Percentiles rank a stretch among this genome's conserved stretches.
Evolutionary conservation across 2,329 filamentous ascomycete genomes (phyloP).

Genomic region (Trichoderma harzianum): DNA sequence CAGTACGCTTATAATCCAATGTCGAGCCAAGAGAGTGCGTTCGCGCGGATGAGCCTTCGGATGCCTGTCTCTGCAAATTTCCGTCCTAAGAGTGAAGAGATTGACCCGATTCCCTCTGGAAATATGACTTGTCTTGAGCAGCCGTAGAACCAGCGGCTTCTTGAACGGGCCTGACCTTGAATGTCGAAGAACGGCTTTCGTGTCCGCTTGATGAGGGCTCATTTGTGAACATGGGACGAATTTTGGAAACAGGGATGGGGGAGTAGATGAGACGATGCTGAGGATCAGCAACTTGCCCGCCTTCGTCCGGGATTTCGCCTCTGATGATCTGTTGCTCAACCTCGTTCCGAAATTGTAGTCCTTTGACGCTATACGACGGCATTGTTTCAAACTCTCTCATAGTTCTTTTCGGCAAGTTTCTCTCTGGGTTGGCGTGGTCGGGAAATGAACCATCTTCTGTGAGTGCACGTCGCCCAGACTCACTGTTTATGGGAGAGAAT

Average conservation of each 20-base stretch:
- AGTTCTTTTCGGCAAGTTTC: neutral
- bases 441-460: neutral
- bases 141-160: neutral
- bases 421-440: neutral
- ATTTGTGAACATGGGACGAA: slow-evolving; percentile 19
- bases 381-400: neutral
- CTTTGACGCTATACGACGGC: neutral
- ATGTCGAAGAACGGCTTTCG: slow-evolving; percentile 6
- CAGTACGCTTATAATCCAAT: slow-evolving; percentile 33
- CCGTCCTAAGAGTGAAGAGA: slow-evolving; percentile 6
- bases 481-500: neutral
- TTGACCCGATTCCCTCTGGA: slow-evolving; percentile 5
- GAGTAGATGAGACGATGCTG: slow-evolving; percentile 17
- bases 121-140: neutral
- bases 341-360: neutral
- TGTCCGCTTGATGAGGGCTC: neutral
- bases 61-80: slow-evolving; percentile 3
- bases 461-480: neutral
- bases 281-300: neutral
- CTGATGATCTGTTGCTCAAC: neutral
- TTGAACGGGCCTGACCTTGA: slow-evolving; percentile 16
- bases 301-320: neutral
- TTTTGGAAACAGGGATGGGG: slow-evolving; percentile 21
- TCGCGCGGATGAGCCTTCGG: slow-evolving; percentile 19
- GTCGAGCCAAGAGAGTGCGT: slow-evolving; percentile 29